Evolutionary conservation across 163 green algal genomes (phyloP).

Genomic region (Volvox carteri): DNA sequence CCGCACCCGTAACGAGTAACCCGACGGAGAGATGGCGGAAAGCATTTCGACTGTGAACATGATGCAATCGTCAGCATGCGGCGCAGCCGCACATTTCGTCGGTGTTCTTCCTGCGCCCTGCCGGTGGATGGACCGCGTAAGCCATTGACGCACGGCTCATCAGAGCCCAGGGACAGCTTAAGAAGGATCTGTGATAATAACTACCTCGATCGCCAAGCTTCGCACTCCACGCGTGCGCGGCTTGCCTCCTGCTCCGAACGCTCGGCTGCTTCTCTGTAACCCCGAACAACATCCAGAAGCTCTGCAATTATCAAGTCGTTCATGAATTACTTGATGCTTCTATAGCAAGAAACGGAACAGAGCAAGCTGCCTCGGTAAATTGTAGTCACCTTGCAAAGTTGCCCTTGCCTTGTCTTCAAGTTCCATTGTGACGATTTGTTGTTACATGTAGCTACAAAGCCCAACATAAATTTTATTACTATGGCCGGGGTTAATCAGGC

Average conservation of each 20-base stretch:
- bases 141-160: no score
- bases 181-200: no score
- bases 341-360: no score
- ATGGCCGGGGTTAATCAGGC: not conserved
- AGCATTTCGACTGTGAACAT: no score
- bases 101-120: slow-evolving; percentile 31
- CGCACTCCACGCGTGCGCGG: slow-evolving; percentile 24
- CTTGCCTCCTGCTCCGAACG: not conserved
- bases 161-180: no score
- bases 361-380: no score
- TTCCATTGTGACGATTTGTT: slow-evolving; percentile 21
- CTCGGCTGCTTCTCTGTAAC: not conserved
- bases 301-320: not conserved
- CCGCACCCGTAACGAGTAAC: not conserved
- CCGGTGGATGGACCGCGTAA: not conserved
- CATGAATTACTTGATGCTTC: no score
- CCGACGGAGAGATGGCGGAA: not conserved
- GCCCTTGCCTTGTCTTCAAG: slow-evolving; percentile 35
- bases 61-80: not conserved
- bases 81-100: slow-evolving; percentile 13
- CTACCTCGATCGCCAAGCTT: slow-evolving; percentile 20
- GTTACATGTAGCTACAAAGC: not conserved
- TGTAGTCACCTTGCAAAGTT: slow-evolving; percentile 10
- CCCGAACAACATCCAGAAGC: slow-evolving; percentile 23
- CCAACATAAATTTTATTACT: not conserved